Evolutionary conservation across 805 yeast species (phyloP).

Genomic region (Candida namnaoensis): DNA sequence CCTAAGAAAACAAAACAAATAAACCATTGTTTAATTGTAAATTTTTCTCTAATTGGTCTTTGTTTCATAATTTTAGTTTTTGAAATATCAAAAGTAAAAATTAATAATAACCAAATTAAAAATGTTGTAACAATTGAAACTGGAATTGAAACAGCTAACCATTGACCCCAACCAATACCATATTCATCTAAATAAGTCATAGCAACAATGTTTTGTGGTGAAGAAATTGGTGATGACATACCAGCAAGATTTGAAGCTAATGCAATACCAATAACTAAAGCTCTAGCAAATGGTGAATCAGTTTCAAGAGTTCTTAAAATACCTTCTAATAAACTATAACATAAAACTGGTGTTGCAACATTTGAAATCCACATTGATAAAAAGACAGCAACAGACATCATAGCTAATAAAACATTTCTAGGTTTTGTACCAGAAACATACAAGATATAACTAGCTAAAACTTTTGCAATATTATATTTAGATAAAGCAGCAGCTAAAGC

Average conservation of each 20-base stretch:
- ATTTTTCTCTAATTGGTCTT: slow-evolving; percentile 49
- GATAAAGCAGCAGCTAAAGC: slow-evolving; percentile 92
- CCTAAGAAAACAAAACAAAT: slow-evolving; percentile 57
- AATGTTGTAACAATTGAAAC: slow-evolving; percentile 56
- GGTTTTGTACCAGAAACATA: slow-evolving; percentile 86
- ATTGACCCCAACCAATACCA: slow-evolving; percentile 73
- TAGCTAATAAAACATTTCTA: slow-evolving; percentile 60
- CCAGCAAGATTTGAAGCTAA: slow-evolving; percentile 92
- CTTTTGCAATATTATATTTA: slow-evolving; percentile 82
- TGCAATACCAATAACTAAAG: slow-evolving; percentile 85
- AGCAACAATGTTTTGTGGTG: slow-evolving; percentile 93
- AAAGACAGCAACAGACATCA: slow-evolving; percentile 81
- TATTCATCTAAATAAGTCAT: slow-evolving; percentile 69
- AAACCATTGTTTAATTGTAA: slow-evolving; percentile 66
- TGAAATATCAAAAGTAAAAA: slow-evolving; percentile 45
- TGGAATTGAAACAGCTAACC: slow-evolving; percentile 87
- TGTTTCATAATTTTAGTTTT: slow-evolving; percentile 36
- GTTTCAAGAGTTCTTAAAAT: slow-evolving; percentile 76
- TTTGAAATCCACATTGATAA: slow-evolving; percentile 94
- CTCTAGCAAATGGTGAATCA: slow-evolving; percentile 69
- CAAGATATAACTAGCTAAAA: slow-evolving; percentile 73
- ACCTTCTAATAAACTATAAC: slow-evolving; percentile 88
- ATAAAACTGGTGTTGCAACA: slow-evolving; percentile 94
- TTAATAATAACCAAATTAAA: slow-evolving; percentile 61
- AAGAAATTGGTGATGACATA: slow-evolving; percentile 94